Percentiles rank a stretch among this genome's conserved stretches.
These are phyloP conservation scores for Cystobasidium tubakii DNA, from an alignment of 768 basidiomycete species.

Conservation along the genomic window DNA sequence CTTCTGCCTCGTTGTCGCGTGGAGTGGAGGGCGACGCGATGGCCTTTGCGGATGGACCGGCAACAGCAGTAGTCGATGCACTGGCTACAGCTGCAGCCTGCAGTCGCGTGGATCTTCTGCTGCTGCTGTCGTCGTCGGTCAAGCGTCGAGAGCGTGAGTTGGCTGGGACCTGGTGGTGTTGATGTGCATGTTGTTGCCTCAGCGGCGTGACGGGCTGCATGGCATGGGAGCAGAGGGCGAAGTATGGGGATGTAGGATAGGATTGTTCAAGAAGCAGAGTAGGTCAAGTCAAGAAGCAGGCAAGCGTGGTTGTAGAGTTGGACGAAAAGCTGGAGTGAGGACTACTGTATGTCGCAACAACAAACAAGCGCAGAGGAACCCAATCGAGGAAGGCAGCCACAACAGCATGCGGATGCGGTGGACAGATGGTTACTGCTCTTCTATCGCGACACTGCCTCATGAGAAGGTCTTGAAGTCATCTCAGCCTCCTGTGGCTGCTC, in stretches of 20 bases:
- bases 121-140: slow-evolving; percentile 4
- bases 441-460: too few species aligned
- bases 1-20: background rate
- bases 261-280: background rate
- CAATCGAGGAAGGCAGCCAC: slow-evolving; percentile 1
- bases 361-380: background rate
- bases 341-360: background rate
- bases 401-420: background rate
- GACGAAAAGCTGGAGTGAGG: background rate
- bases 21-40: background rate
- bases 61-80: background rate
- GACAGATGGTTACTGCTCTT: too few species aligned
- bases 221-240: background rate
- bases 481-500: too few species aligned
- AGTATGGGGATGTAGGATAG: background rate
- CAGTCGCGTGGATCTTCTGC: background rate
- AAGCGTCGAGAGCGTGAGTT: slow-evolving; percentile 1
- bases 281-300: background rate
- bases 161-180: background rate
- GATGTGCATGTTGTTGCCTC: background rate
- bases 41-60: background rate
- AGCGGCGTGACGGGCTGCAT: slow-evolving; percentile 17
- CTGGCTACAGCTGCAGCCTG: background rate
- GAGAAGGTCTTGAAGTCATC: too few species aligned
- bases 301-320: background rate